Percentiles rank a stretch among this genome's conserved stretches.
phyloP scores from a whole-genome alignment of 495 filamentous ascomycete species.

The Entonaema liquescens region DNA sequence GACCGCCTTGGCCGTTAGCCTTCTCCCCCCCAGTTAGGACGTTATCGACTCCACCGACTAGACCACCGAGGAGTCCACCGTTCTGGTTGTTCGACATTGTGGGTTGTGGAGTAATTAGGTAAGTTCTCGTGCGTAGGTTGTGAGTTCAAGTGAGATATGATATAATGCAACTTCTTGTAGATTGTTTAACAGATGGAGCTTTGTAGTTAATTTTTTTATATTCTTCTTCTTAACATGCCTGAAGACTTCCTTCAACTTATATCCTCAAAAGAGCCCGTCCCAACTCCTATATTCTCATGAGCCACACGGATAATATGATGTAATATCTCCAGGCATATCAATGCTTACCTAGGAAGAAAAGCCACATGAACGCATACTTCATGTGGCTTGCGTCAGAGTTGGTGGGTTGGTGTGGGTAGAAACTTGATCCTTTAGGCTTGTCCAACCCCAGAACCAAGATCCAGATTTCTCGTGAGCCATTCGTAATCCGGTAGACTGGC shows the following conservation, averaged over 20 bases:
- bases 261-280: neutral
- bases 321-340: constrained; percentile 20
- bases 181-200: neutral
- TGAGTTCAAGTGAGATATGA: neutral
- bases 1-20: constrained; percentile 53
- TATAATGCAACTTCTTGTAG: neutral
- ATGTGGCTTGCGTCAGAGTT: constrained; percentile 36
- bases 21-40: constrained; percentile 54
- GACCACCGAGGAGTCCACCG: constrained; percentile 51
- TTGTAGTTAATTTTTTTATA: neutral
- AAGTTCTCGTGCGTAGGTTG: neutral
- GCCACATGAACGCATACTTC: constrained; percentile 36
- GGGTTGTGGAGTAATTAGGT: constrained; percentile 6
- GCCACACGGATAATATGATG: constrained; percentile 37
- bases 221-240: neutral
- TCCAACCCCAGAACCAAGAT: constrained; percentile 20
- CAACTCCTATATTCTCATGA: constrained; percentile 8
- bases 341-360: constrained; percentile 23
- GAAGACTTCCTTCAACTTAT: neutral
- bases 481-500: constrained; percentile 15
- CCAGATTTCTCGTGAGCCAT: constrained; percentile 7
- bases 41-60: constrained; percentile 52
- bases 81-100: constrained; percentile 48
- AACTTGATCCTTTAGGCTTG: constrained; percentile 38
- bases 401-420: constrained; percentile 41